phyloP scores from a whole-genome alignment of 768 basidiomycete genomes.

The Suillus tomentosus region DNA sequence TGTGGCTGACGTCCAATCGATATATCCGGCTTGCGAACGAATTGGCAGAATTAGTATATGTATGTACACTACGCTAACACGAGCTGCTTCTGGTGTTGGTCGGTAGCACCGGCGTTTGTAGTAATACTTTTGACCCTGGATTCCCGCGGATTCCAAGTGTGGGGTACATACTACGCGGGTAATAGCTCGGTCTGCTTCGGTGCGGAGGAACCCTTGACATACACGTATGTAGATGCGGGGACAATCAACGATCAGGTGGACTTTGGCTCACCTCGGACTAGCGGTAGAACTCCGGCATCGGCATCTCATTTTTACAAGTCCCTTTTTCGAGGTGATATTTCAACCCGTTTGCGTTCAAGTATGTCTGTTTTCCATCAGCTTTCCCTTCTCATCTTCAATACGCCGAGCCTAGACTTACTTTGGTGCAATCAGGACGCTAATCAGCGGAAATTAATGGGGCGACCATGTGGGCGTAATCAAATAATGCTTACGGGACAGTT shows the following conservation, averaged over 20 bases:
- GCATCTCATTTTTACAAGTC: conserved; percentile 50
- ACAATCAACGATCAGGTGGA: conserved; percentile 4
- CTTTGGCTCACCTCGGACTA: background rate
- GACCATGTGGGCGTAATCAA: conserved; percentile 7
- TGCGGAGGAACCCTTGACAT: background rate
- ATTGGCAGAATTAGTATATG: background rate
- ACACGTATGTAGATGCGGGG: conserved; percentile 3
- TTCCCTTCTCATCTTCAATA: conserved; percentile 7
- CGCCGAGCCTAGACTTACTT: conserved; percentile 36
- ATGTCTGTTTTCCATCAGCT: conserved; percentile 40
- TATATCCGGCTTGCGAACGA: conserved; percentile 7
- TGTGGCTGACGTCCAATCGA: background rate
- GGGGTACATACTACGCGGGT: background rate
- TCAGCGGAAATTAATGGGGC: conserved; percentile 12
- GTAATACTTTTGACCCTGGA: background rate
- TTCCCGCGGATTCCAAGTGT: conserved; percentile 8
- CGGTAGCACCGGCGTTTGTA: conserved; percentile 2
- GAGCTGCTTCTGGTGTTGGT: background rate
- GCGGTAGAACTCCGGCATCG: conserved; percentile 9
- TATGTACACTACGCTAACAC: background rate
- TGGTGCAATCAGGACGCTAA: conserved; percentile 51
- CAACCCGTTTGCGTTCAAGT: conserved; percentile 67
- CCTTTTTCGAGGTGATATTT: conserved; percentile 71
- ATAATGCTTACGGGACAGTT: conserved; percentile 47
- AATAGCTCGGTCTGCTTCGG: background rate